Evolutionary conservation across 768 basidiomycete genomes (phyloP), one percentile per base, ranked within the genome.

Genomic region (Suillus variegatus): DNA sequence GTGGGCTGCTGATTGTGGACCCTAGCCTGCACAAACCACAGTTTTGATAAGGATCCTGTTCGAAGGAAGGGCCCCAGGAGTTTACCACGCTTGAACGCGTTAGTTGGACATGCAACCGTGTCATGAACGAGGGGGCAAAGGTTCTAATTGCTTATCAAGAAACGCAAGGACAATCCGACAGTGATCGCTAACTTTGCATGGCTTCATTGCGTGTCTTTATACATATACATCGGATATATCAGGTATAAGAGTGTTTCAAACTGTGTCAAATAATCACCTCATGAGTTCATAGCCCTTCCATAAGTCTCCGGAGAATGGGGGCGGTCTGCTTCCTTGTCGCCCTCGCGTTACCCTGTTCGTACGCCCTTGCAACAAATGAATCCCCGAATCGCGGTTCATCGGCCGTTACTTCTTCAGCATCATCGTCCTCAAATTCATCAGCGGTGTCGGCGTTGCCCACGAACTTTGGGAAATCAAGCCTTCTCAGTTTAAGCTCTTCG

Each of bases 251-350:
- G 22, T 12, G 25, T 51, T 51, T 51, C 16, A 18, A 28, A 51
- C 4, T 16, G 25, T 51, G 25, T 51, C 51, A 51, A 51, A 7
- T 25, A 51, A 51, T 51, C 25, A 51, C 51, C 51, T 51, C 51
- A 18, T 16, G 25, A 8, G 25, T 28, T 51, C 51, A 28, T 28
- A 51, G 14, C 14, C 62, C 77, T 64, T 90, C 89, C 67, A 94
- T 69, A 58, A 91, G 84, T 7, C 64, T 74, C 72, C 86, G 88
- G 64, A 93, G 74, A 14, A 91, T 69, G 1, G 92, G 92, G 10
- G 91, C 90, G 16, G 85, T 84, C 44, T 78, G 81, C 71, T 93
- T 93, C 64, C 91, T 81, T 16, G 86, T 90, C 25, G 83, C 88
- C 49, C 82, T 71, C 25, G 81, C 78, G 69, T 92, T 90, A 51